Evolutionary conservation across 495 filamentous ascomycete genomes (phyloP), one percentile per base, ranked within the genome.

Genomic region (Acidomyces sp.): DNA sequence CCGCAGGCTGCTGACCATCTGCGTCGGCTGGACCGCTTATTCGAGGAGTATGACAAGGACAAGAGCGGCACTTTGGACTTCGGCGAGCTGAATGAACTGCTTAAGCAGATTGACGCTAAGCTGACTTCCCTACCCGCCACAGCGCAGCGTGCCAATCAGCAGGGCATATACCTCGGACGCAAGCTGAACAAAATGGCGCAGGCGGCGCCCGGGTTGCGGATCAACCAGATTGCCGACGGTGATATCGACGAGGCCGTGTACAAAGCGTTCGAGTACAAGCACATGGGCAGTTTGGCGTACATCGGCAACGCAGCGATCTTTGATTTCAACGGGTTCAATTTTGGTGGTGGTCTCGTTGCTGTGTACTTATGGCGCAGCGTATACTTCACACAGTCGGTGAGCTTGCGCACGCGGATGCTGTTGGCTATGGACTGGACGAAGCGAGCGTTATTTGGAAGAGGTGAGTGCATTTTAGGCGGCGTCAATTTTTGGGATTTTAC

Each of bases 361-460:
- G 86, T 96, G 52, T 99, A 99, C 61, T 72, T 93, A 38, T 99
- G 92, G 92, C 66, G 87, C 31, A 88, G 85, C 51, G 78, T 95
- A 23, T 99, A 99, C 62, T 96, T 99, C 62, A 86, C 92, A 15
- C 83, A 99, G 70, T 93, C 86, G 61, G 92, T 99, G 29, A 93
- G 85, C 57, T 69, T 94, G 34, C 65, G 92, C 55, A 99, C 92
- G 30, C 70, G 90, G 40, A 68, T 85, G 49, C 60, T 99, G 59
- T 63, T 99, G 66, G 86, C 85, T 0, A 96, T 99, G 92, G 92
- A 99, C 63, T 99, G 92, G 92, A 76, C 69, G 7, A 99, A 96
- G 74, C 71, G 92, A 59, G 80, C 83, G 11, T 57, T 99, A 13
- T 99, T 99, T 64, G 92, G 92, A 52, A 74, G 92, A 77, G 90